Base-by-base conservation (phyloP, 2,329 filamentous ascomycete genomes). In the Cadophora sp. region DNA sequence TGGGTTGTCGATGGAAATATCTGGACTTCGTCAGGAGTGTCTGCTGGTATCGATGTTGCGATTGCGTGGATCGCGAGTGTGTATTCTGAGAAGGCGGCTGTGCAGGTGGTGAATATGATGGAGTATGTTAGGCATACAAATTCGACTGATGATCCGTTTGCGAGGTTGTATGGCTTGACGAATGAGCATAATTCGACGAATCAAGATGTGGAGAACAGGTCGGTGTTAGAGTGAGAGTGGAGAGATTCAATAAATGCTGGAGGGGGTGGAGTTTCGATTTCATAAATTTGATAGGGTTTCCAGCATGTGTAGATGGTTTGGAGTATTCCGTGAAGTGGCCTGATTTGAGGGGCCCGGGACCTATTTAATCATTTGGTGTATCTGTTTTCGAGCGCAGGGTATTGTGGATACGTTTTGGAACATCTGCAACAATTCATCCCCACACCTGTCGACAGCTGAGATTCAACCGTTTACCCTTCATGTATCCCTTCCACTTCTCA, bases 401-500 rank as follows among this genome's bases (percentile, higher is more conserved):
- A 45, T 13, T 16, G 41, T 45, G 8, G 5, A 45, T 6, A 20
- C 13, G 20, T 50, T 14, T 2, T 13, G 5, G 14, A 22, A 16
- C 6, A 20, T 36, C n/a, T 9, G 24, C 7, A 20, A 30, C 24
- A 20, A 64, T 22, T 59, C 62, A 75, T 61, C 69, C 72, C 75
- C 75, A 87, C 88, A 97, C 96, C 80, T 98, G 95, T 70, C 95
- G 84, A n/a, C 97, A 93, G 77, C 97, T 98, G 60, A 98, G 78
- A 77, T 98, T 97, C 73, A 98, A 87, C 68, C 95, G 84, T 81
- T 97, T 97, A 43, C 87, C 87, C 69, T 81, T 82, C 91, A 98
- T 94, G 92, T 94, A 98, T 1, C 93, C 93, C 71, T 83, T 87
- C 93, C 94, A 97, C 56, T 83, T 83, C 64, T 88, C 83, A 47